Evolutionary conservation across 129 eudicot genomes (phyloP).

Genomic region (Logfia minima): DNA sequence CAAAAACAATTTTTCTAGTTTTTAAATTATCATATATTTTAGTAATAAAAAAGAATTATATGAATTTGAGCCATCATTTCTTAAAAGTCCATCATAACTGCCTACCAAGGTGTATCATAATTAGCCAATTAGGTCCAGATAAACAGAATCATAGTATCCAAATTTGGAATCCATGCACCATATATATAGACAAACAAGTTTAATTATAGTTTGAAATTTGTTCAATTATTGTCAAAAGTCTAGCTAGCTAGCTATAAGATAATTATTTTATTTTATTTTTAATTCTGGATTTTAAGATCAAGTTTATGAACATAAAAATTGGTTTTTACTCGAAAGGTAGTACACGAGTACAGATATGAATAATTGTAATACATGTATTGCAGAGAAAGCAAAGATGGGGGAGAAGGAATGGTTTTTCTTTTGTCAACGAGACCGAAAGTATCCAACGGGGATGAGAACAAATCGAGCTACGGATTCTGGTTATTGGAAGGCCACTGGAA

Average conservation of each 20-base stretch:
- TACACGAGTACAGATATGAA: not conserved
- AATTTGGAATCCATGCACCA: slow-evolving; percentile 4
- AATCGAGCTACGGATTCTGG: slow-evolving; percentile 85
- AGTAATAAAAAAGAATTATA: not conserved
- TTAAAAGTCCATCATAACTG: slow-evolving; percentile 29
- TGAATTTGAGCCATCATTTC: slow-evolving; percentile 16
- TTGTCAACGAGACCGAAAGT: slow-evolving; percentile 74
- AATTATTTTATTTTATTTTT: not conserved
- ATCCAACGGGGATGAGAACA: slow-evolving; percentile 91
- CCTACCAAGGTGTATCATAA: not conserved
- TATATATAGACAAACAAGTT: not conserved
- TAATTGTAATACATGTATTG: slow-evolving; percentile 22
- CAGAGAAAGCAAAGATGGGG: slow-evolving; percentile 91
- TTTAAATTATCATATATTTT: not conserved
- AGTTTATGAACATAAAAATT: not conserved
- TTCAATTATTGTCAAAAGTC: slow-evolving; percentile 3
- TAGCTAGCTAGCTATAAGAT: not conserved
- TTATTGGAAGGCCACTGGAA: slow-evolving; percentile 93
- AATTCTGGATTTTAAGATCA: slow-evolving; percentile 1
- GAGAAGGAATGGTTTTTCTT: slow-evolving; percentile 81
- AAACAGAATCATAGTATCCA: not conserved
- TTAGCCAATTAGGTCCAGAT: not conserved
- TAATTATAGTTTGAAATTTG: no score
- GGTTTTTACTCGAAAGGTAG: not conserved
- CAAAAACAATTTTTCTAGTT: not conserved